Base-by-base conservation (phyloP, 1,139 yeast species). In the Saccharomyces pastorianus region DNA sequence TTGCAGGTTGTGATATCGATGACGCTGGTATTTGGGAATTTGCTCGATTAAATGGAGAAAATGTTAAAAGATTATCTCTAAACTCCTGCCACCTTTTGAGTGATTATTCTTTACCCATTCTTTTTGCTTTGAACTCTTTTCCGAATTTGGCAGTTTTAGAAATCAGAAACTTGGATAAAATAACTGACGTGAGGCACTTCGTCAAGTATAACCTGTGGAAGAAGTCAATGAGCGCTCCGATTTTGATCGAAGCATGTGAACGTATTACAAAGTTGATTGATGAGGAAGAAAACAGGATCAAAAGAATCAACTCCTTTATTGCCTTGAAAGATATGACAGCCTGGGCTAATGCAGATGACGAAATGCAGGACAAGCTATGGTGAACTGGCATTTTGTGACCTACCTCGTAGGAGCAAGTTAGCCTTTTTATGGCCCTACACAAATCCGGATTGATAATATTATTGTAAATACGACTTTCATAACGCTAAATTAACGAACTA, bases 1-100 rank as follows among this genome's bases (percentile, higher is more conserved):
- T 89, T 14, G 96, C 98, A 0, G 98, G 98, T 6, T 88, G 96
- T 68, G 76, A 80, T 54, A 77, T 91, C 27, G 81, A 87, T 20
- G 96, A 91, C 71, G 77, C 82, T 49, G 76, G 86, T 6, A 72
- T 91, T 27, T 88, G 96, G 95, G 93, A 87, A 64, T 72, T 90
- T 48, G 93, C 93, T 0, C 69, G 78, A 26, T 70, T 76, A 57
- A 78, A 87, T 56, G 85, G 88, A 38, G 66, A 67, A 2, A 64
- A 72, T 3, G 65, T 91, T 5, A 83, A 82, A 63, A 76, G 97
- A 53, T 73, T 91, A 41, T 86, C 96, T 9, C 69, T 91, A 49
- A 91, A 91, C 70, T 84, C 85, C 63, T 91, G 98, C 68, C 76
- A 77, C 27, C 69, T 72, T 48, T 69, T 91, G 47, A 81, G 90